Percentiles rank a stretch among this genome's conserved stretches.
Evolutionary conservation across 1,284 basidiomycete species (phyloP).

Genomic region (Cutaneotrichosporon sp.): DNA sequence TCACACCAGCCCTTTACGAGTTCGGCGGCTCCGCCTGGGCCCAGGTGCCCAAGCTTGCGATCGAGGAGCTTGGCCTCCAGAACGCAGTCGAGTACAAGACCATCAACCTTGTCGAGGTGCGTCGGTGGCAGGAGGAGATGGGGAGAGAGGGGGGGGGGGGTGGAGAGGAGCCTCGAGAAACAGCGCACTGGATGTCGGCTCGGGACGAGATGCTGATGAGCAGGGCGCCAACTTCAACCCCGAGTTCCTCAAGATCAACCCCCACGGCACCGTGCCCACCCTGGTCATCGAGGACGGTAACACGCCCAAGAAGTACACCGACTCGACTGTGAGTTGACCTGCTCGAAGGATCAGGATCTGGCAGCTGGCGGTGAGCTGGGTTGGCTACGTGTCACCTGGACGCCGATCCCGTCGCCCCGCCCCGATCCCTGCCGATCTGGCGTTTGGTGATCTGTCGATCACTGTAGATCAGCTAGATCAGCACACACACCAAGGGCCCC

Average conservation of each 20-base stretch:
- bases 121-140: slow-evolving; percentile 9
- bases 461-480: neutral
- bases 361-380: neutral
- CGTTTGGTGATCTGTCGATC: neutral
- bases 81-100: slow-evolving; percentile 36
- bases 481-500: neutral
- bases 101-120: slow-evolving; percentile 43
- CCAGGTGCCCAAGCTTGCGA: slow-evolving; percentile 48
- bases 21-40: slow-evolving; percentile 47
- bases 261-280: slow-evolving; percentile 61
- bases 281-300: slow-evolving; percentile 57
- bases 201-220: too few relatives aligned
- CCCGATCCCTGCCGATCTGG: too few relatives aligned
- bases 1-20: slow-evolving; percentile 35
- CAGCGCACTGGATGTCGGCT: too few relatives aligned
- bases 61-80: slow-evolving; percentile 42
- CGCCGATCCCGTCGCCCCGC: too few relatives aligned
- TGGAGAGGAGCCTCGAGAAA: too few relatives aligned
- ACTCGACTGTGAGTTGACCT: neutral
- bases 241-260: slow-evolving; percentile 62
- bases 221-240: slow-evolving; percentile 67
- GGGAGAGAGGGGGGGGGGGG: too few relatives aligned
- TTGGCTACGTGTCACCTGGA: too few relatives aligned
- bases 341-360: too few relatives aligned
- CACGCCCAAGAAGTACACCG: slow-evolving; percentile 8